Evolutionary conservation across 1,284 basidiomycete species (phyloP).

Genomic region (Wolfiporia cocos): DNA sequence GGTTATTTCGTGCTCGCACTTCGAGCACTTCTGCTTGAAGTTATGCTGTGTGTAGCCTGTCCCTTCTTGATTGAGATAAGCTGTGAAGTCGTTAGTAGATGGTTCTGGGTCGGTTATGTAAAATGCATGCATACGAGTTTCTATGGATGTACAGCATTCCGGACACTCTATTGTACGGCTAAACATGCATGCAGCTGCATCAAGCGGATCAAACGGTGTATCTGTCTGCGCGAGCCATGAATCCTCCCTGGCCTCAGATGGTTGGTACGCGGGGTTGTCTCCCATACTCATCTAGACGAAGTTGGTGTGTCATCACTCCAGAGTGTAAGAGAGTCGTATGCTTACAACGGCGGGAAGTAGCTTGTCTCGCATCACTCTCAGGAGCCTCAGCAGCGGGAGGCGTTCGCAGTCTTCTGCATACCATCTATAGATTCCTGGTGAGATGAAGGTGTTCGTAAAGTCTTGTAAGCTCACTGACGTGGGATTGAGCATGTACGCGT

Average conservation of each 20-base stretch:
- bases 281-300: constrained; percentile 1
- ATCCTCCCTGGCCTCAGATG: constrained; percentile 14
- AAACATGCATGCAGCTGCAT: constrained; percentile 17
- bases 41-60: constrained; percentile 34
- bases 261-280: constrained; percentile 15
- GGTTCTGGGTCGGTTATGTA: neutral
- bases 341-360: constrained; percentile 25
- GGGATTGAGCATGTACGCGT: constrained; percentile 42
- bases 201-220: constrained; percentile 28
- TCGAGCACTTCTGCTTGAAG: constrained; percentile 24
- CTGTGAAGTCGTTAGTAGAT: constrained; percentile 19
- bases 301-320: neutral
- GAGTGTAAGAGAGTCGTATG: constrained; percentile 7
- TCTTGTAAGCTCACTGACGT: constrained; percentile 19
- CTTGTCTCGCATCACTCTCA: constrained; percentile 18
- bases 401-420: constrained; percentile 35
- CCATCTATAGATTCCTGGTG: constrained; percentile 33
- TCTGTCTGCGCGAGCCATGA: constrained; percentile 5
- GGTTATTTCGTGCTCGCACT: constrained; percentile 26
- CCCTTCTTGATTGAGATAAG: constrained; percentile 25
- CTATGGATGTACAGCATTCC: constrained; percentile 21
- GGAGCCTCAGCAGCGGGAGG: constrained; percentile 17
- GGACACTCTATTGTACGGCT: constrained; percentile 28
- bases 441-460: neutral
- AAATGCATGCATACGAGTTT: constrained; percentile 23